Evolutionary conservation across 768 basidiomycete species (phyloP).

Genomic region (Steccherinum ochraceum): DNA sequence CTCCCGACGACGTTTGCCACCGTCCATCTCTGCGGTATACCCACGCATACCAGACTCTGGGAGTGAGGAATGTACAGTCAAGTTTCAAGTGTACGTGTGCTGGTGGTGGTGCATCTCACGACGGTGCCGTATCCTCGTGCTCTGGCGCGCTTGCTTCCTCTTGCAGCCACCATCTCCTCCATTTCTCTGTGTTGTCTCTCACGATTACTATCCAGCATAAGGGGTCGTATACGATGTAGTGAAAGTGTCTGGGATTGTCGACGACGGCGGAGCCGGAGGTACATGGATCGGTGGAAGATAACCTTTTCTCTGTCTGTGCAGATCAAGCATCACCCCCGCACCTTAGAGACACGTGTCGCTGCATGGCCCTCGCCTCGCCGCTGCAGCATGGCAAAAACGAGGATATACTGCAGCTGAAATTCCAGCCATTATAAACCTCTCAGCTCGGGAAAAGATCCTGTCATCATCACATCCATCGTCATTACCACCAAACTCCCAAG

Average conservation of each 20-base stretch:
- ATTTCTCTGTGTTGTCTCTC: neutral
- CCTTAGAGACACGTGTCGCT: neutral
- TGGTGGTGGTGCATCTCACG: neutral
- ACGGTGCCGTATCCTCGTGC: neutral
- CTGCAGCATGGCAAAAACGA: constrained; percentile 1
- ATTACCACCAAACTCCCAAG: neutral
- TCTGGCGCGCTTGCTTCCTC: neutral
- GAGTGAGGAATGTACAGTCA: neutral
- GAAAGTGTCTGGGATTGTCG: too few species aligned
- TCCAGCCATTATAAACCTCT: neutral
- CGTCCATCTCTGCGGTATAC: neutral
- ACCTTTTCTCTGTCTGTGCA: too few species aligned
- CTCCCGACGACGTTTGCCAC: constrained; percentile 9
- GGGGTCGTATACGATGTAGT: neutral
- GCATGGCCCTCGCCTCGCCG: constrained; percentile 1
- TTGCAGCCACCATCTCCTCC: too few species aligned
- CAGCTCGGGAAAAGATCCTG: neutral
- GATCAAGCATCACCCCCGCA: too few species aligned
- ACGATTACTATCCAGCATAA: neutral
- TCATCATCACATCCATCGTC: neutral
- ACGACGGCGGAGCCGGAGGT: too few species aligned
- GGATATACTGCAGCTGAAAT: neutral
- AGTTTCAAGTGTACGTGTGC: neutral
- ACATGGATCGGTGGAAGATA: too few species aligned
- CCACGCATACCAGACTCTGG: constrained; percentile 9